Percentiles rank a stretch among this genome's conserved stretches.
phyloP scores from a whole-genome alignment of 768 basidiomycete genomes.

The Naematelia aurantialba region DNA sequence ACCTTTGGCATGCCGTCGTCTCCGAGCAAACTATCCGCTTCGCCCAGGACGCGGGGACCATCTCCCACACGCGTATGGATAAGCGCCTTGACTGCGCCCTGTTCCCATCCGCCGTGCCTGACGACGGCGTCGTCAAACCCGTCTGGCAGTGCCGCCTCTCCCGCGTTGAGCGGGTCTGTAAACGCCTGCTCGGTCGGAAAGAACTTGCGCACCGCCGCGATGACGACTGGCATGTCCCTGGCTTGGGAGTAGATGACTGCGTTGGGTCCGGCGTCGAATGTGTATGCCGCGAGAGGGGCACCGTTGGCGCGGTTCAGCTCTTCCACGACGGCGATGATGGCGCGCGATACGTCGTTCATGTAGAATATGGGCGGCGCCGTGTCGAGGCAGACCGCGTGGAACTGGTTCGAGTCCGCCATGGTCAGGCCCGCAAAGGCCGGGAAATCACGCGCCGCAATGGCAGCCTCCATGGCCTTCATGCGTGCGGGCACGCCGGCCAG shows the following conservation, averaged over 20 bases:
- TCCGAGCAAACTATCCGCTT: constrained; percentile 65
- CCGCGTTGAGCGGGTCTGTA: constrained; percentile 56
- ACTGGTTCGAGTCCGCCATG: constrained; percentile 97
- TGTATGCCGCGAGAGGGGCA: constrained; percentile 76
- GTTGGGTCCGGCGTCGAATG: constrained; percentile 98
- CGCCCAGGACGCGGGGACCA: constrained; percentile 67
- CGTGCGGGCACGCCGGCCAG: constrained; percentile 83
- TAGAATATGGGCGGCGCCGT: constrained; percentile 98
- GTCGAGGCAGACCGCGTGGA: constrained; percentile 96
- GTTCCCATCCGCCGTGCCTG: constrained; percentile 58
- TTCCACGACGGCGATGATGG: constrained; percentile 84
- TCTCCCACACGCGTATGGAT: constrained; percentile 93
- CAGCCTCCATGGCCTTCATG: constrained; percentile 75
- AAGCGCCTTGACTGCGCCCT: constrained; percentile 77
- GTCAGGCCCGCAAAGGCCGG: constrained; percentile 84
- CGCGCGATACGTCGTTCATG: constrained; percentile 92
- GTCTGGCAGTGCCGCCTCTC: constrained; percentile 52
- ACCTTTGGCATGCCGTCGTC: constrained; percentile 64
- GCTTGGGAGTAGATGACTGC: constrained; percentile 89
- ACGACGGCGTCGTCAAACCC: constrained; percentile 79
- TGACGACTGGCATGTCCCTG: constrained; percentile 71
- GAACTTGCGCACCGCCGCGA: constrained; percentile 69
- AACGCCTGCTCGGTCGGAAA: constrained; percentile 80
- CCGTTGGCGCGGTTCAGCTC: constrained; percentile 83
- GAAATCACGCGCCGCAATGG: constrained; percentile 77